A percentile compares a stretch with the other conserved stretches of the same genome.
phyloP scores from a whole-genome alignment of 2,329 filamentous ascomycete genomes.

The Nemania sp. region DNA sequence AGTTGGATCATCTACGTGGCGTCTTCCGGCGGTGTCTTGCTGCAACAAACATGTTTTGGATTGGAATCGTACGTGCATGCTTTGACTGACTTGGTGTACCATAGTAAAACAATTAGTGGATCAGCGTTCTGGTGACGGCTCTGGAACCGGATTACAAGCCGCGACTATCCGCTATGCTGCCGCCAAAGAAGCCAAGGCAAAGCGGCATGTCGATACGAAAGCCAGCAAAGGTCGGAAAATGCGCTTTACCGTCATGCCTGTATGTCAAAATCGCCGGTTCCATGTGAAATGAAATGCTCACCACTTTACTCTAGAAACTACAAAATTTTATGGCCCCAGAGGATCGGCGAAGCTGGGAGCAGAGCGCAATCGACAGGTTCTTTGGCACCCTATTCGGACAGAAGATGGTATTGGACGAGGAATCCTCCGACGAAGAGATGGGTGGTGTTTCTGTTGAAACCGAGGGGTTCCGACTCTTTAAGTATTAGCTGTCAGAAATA shows the following conservation, averaged over 20 bases:
- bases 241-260: conserved; percentile 64
- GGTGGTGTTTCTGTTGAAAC: conserved; percentile 57
- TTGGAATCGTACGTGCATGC: background rate
- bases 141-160: conserved; percentile 49
- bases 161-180: conserved; percentile 68
- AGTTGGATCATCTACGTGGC: background rate
- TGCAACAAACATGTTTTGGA: background rate
- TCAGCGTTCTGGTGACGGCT: conserved; percentile 75
- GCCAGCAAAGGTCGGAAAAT: conserved; percentile 95
- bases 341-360: conserved; percentile 79
- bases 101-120: conserved; percentile 87
- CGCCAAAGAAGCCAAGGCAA: conserved; percentile 76
- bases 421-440: conserved; percentile 55
- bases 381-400: conserved; percentile 77
- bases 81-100: conserved; percentile 8
- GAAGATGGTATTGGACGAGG: conserved; percentile 67
- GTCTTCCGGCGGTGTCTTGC: background rate
- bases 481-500: conserved; percentile 23
- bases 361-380: conserved; percentile 75
- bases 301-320: conserved; percentile 80
- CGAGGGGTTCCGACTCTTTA: conserved; percentile 59
- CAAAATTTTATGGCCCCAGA: conserved; percentile 98
- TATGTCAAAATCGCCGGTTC: conserved; percentile 11
- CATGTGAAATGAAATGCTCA: conserved; percentile 7
- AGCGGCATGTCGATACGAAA: conserved; percentile 86